Evolutionary conservation across 768 basidiomycete genomes (phyloP).

Genomic region (Neoboletus brunneissimus): DNA sequence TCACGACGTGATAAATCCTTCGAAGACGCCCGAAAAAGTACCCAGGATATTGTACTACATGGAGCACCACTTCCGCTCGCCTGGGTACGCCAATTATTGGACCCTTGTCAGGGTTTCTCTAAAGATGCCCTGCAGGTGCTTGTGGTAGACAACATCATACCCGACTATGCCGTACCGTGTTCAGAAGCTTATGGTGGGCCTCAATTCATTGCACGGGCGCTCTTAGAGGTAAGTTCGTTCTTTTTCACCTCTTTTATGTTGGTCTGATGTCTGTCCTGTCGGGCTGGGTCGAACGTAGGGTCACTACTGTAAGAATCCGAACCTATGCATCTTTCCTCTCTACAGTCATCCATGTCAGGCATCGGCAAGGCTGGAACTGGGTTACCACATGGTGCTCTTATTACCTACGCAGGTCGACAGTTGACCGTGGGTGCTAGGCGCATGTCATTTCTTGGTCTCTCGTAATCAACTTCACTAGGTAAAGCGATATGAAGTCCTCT

Average conservation of each 20-base stretch:
- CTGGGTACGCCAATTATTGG: slow-evolving; percentile 19
- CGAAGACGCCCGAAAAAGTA: slow-evolving; percentile 4
- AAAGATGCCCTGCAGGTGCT: slow-evolving; percentile 16
- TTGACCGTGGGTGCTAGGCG: slow-evolving; percentile 18
- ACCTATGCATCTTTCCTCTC: neutral
- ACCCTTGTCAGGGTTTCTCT: neutral
- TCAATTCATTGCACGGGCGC: slow-evolving; percentile 27
- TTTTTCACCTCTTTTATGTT: neutral
- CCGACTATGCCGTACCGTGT: slow-evolving; percentile 29
- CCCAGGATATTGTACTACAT: slow-evolving; percentile 10
- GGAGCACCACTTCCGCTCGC: slow-evolving; percentile 28
- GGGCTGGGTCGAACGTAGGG: slow-evolving; percentile 14
- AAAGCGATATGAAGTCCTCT: slow-evolving; percentile 29
- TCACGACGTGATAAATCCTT: slow-evolving; percentile 3
- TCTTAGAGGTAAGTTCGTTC: slow-evolving; percentile 18
- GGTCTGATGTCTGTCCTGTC: neutral
- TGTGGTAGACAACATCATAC: slow-evolving; percentile 27
- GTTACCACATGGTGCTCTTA: slow-evolving; percentile 25
- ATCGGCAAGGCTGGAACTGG: slow-evolving; percentile 28
- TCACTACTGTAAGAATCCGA: slow-evolving; percentile 22
- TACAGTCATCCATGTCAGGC: slow-evolving; percentile 8
- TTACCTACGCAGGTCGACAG: slow-evolving; percentile 20
- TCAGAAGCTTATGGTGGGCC: slow-evolving; percentile 26
- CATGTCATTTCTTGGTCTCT: neutral
- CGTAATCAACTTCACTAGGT: slow-evolving; percentile 12